Evolutionary conservation across 768 basidiomycete genomes (phyloP).

Genomic region (Neoboletus magnificus): DNA sequence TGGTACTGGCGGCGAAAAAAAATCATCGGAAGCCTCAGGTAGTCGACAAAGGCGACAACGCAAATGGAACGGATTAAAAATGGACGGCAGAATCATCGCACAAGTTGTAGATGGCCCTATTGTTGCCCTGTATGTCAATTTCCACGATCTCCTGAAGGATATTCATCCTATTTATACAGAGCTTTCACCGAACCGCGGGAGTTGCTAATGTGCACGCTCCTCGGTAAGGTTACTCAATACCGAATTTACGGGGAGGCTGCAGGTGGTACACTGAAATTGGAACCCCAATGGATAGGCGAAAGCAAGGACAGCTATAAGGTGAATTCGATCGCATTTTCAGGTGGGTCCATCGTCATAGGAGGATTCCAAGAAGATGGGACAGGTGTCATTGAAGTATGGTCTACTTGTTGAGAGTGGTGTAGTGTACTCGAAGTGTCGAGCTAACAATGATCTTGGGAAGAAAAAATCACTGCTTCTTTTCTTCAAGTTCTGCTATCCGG

Average conservation of each 20-base stretch:
- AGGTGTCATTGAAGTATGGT: constrained; percentile 66
- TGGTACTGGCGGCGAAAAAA: constrained; percentile 69
- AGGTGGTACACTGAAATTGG: constrained; percentile 38
- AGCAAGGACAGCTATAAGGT: constrained; percentile 53
- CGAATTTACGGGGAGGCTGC: constrained; percentile 40
- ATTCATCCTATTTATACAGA: constrained; percentile 31
- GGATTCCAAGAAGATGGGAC: constrained; percentile 56
- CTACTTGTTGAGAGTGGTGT: constrained; percentile 7
- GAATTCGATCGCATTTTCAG: constrained; percentile 54
- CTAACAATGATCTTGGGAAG: background rate
- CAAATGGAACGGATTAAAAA: constrained; percentile 70
- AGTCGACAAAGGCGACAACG: constrained; percentile 52
- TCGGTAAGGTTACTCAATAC: constrained; percentile 55
- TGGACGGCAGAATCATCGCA: constrained; percentile 40
- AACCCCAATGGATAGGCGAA: constrained; percentile 46
- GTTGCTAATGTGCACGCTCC: constrained; percentile 56
- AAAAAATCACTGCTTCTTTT: constrained; percentile 31
- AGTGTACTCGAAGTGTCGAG: background rate
- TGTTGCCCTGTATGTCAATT: constrained; percentile 55
- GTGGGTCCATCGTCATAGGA: constrained; percentile 52
- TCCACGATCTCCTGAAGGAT: background rate
- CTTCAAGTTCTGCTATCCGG: constrained; percentile 53
- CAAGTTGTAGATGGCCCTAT: constrained; percentile 72
- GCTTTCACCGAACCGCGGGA: constrained; percentile 45
- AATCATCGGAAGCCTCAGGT: constrained; percentile 21